Percentiles rank a stretch among this genome's conserved stretches.
phyloP scores from a whole-genome alignment of 2,329 filamentous ascomycete species.

The Epichloe baconii region DNA sequence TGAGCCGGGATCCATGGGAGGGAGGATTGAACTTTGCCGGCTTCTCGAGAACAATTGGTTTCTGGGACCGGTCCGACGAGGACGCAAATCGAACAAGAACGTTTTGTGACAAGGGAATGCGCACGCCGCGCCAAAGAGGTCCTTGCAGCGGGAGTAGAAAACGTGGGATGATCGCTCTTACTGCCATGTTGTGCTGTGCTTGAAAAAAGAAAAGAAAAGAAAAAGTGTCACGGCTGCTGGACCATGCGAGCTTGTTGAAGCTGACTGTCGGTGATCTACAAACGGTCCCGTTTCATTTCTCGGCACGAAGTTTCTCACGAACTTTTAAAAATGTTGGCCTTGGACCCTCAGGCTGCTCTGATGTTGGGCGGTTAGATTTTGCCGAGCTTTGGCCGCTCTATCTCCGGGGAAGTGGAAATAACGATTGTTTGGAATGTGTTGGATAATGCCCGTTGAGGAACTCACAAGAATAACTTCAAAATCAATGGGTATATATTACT shows the following conservation, averaged over 20 bases:
- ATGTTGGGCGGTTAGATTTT: background rate
- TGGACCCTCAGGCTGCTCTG: slow-evolving; percentile 3
- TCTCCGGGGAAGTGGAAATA: background rate
- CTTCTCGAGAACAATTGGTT: slow-evolving; percentile 66
- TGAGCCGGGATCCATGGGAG: slow-evolving; percentile 65
- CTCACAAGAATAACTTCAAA: too few relatives aligned
- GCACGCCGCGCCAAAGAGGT: slow-evolving; percentile 37
- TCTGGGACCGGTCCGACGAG: slow-evolving; percentile 21
- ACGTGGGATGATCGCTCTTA: slow-evolving; percentile 44
- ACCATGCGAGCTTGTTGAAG: background rate
- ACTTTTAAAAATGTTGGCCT: background rate
- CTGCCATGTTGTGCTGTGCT: slow-evolving; percentile 24
- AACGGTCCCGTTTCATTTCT: too few relatives aligned
- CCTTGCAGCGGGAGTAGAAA: slow-evolving; percentile 55
- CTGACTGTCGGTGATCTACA: background rate
- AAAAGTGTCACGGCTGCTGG: background rate
- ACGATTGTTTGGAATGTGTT: too few relatives aligned
- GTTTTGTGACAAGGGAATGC: slow-evolving; percentile 22
- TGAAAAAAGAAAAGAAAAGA: background rate
- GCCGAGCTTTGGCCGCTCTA: slow-evolving; percentile 10
- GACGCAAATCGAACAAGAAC: slow-evolving; percentile 24
- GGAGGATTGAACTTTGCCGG: slow-evolving; percentile 84
- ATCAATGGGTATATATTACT: too few relatives aligned
- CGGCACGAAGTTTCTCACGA: background rate
- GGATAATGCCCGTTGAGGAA: too few relatives aligned